phyloP scores from a whole-genome alignment of 108 stramenopile species.

The Nitzschia palea region DNA sequence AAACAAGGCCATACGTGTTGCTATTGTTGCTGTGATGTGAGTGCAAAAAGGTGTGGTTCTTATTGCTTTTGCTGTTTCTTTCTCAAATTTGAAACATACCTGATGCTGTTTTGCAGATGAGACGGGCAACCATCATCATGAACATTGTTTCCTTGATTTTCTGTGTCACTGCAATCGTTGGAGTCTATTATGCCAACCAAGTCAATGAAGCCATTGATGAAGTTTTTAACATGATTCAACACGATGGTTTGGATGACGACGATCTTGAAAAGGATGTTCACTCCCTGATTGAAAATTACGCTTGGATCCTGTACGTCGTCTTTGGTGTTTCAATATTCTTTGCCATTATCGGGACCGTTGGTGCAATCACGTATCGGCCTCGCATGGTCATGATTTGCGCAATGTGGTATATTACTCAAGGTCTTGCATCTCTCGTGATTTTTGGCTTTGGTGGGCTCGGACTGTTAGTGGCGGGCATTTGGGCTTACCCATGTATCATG shows the following conservation, averaged over 20 bases:
- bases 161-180: neutral
- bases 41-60: too few relatives aligned
- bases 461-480: conserved; percentile 9
- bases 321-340: conserved; percentile 11
- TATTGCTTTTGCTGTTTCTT: too few relatives aligned
- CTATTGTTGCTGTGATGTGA: conserved; percentile 22
- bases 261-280: neutral
- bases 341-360: conserved; percentile 8
- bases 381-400: conserved; percentile 1
- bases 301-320: conserved; percentile 2
- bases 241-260: conserved; percentile 8
- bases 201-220: conserved; percentile 2
- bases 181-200: neutral
- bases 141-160: conserved; percentile 10
- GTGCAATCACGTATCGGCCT: conserved; percentile 20
- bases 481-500: conserved; percentile 40
- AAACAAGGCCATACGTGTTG: conserved; percentile 23
- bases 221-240: neutral
- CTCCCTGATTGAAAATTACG: neutral
- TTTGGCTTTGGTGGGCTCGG: neutral
- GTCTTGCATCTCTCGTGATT: conserved; percentile 3
- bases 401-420: conserved; percentile 8
- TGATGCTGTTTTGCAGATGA: conserved; percentile 1
- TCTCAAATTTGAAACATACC: too few relatives aligned
- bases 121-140: conserved; percentile 15